Base-by-base conservation (phyloP, 352 stramenopile genomes). In the Phytopythium mirpurense region DNA sequence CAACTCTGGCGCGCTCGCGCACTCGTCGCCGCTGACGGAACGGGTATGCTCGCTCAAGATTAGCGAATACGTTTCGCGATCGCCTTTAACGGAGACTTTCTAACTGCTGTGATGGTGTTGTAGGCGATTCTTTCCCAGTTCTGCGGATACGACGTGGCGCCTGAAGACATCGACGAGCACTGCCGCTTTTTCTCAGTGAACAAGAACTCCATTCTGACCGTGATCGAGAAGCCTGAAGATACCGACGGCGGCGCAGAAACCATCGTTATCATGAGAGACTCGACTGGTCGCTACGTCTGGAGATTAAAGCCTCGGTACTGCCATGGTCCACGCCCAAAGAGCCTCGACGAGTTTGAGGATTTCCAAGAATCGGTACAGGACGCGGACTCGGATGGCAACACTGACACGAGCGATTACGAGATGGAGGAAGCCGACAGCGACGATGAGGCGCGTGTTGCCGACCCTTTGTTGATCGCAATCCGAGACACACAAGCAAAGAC, bases 151-250 rank as follows among this genome's bases (percentile, higher is more conserved):
- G 68, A 68, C n/a, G 63, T 73, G 40, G 14, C 23, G 24, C 61
- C 56, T 0, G 63, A 59, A 16, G 66, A 84, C 29, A 71, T 78
- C 11, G 59, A 74, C 46, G 51, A 60, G 14, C 68, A 87, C 51
- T 90, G 79, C 44, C 83, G 81, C 15, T 93, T 92, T 63, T 93
- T 93, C 44, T 80, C 80, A 2, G 62, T 92, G 42, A 88, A 89
- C 70, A 90, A 90, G 50, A 82, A 73, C 29, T 78, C 84, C 0
- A 78, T 95, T 19, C 40, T 95, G 49, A 90, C 70, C 10, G 77
- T 93, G 3, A 88, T 92, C 31, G 84, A 95, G 42, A 90, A 93
- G 41, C 78, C 74, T 0, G 51, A 67, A 7, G 83, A 68, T 38
- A 56, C 60, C 21, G 44, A 67, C 21, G 60, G 71, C 37, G 44